Evolutionary conservation across 331 rosid species (phyloP).

Genomic region (Prunus yedoensis): DNA sequence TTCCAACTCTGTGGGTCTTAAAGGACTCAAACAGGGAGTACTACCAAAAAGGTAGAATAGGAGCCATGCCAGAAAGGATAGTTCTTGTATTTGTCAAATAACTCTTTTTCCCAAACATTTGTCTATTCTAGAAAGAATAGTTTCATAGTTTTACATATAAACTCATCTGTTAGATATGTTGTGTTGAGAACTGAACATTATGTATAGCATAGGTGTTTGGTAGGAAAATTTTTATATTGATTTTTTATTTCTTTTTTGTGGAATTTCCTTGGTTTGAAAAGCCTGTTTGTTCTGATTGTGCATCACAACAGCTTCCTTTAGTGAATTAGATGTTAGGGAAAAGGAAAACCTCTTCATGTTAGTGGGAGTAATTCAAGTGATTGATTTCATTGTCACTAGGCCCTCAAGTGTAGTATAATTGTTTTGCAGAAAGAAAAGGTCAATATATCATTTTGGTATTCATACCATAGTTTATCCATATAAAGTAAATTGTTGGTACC

Average conservation of each 20-base stretch:
- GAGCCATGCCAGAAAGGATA: neutral
- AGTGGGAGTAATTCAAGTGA: neutral
- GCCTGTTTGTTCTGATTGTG: neutral
- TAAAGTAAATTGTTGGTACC: neutral
- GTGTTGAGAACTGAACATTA: neutral
- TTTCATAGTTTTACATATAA: neutral
- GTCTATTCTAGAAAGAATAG: neutral
- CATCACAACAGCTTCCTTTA: neutral
- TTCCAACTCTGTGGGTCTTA: conserved; percentile 12
- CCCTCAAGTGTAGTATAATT: too few species aligned
- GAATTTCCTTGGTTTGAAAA: neutral
- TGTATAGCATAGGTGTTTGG: too few species aligned
- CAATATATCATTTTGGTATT: neutral
- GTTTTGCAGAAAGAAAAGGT: neutral
- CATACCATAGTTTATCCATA: neutral
- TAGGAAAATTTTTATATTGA: too few species aligned
- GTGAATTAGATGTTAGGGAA: neutral
- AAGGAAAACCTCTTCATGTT: neutral
- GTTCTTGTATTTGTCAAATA: neutral
- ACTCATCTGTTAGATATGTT: neutral
- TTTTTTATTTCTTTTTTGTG: too few species aligned
- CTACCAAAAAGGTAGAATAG: neutral
- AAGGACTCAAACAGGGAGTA: conserved; percentile 8
- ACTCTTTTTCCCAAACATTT: neutral
- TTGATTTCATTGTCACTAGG: neutral